phyloP scores from a whole-genome alignment of 78 protist genomes.

The Monocercomonoides exilis region DNA sequence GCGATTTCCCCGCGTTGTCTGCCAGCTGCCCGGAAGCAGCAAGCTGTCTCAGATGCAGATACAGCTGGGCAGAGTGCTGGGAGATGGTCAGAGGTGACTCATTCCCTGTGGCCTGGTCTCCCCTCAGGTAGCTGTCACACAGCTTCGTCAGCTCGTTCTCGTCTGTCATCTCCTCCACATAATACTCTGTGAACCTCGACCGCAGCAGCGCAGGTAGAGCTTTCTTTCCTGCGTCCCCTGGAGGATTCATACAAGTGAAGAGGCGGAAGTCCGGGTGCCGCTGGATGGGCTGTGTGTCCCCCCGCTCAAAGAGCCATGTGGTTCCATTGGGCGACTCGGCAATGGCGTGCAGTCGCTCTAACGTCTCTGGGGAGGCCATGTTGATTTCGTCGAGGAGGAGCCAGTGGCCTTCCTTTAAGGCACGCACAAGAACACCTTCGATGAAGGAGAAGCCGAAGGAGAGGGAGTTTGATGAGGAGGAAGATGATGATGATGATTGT shows the following conservation, averaged over 20 bases:
- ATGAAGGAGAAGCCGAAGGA: slow-evolving; percentile 75
- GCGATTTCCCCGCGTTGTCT: slow-evolving; percentile 66
- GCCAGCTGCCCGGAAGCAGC: slow-evolving; percentile 28
- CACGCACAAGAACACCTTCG: slow-evolving; percentile 81
- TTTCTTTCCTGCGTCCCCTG: slow-evolving; percentile 96
- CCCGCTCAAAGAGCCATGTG: slow-evolving; percentile 76
- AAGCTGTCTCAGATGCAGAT: background rate
- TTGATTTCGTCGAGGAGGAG: slow-evolving; percentile 96
- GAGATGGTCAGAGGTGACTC: background rate
- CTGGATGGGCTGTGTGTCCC: slow-evolving; percentile 61
- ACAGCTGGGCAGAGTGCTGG: background rate
- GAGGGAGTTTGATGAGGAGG: background rate
- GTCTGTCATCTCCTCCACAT: slow-evolving; percentile 69
- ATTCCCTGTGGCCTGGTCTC: background rate
- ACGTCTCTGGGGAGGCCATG: slow-evolving; percentile 88
- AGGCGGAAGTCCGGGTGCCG: slow-evolving; percentile 88
- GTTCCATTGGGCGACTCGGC: slow-evolving; percentile 65
- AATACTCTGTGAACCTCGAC: slow-evolving; percentile 81
- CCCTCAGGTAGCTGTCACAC: slow-evolving; percentile 38
- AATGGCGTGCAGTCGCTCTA: slow-evolving; percentile 69
- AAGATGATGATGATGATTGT: background rate
- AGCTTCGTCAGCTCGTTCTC: slow-evolving; percentile 62
- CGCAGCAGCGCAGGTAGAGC: slow-evolving; percentile 79
- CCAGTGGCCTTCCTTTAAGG: slow-evolving; percentile 91
- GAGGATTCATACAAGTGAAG: slow-evolving; percentile 98